Evolutionary conservation across 2,329 filamentous ascomycete genomes (phyloP), one percentile per base, ranked within the genome.

Genomic region (Xylaria sp.): DNA sequence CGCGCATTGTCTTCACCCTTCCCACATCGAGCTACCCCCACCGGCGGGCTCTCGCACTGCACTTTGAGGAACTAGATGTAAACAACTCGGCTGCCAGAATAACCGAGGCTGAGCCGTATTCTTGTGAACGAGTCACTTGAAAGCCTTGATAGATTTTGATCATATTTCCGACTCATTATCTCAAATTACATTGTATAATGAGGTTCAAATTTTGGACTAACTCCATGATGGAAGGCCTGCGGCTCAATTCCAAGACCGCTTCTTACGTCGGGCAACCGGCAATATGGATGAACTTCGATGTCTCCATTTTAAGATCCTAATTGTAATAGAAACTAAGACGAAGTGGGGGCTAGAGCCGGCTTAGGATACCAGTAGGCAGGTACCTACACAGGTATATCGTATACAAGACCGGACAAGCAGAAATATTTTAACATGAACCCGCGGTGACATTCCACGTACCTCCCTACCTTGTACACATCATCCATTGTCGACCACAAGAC

Each of bases 1-100:
- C 61, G 61, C 61, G 61, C 61, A 63, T 47, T 13, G 8, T 27
- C 11, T 35, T 43, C n/a, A 51, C 17, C 25, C 44, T 29, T 25
- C 29, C 31, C 29, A 38, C 33, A 38, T 46, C 33, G 3, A 49
- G 19, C 23, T 33, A 17, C 46, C 47, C 44, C 53, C 52, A 27
- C 40, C 25, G 31, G 52, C 29, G 27, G 44, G 31, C 19, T 19
- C 10, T 27, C 11, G 54, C 19, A 17, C 9, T 31, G 37, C n/a
- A 33, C 37, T 43, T 13, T 15, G 23, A 33, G 17, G 10, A 23
- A 21, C 17, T 25, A 29, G 21, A 23, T 35, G 38, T 11, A 25
- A 46, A 29, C 17, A n/a, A 47, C n/a, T 19, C 10, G 17, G 17
- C 6, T 19, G 21, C 27, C n/a, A 35, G 7, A 23, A 31, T 8